Conservation (phyloP, 495 filamentous ascomycete genomes). For the Parmelia sp. region DNA sequence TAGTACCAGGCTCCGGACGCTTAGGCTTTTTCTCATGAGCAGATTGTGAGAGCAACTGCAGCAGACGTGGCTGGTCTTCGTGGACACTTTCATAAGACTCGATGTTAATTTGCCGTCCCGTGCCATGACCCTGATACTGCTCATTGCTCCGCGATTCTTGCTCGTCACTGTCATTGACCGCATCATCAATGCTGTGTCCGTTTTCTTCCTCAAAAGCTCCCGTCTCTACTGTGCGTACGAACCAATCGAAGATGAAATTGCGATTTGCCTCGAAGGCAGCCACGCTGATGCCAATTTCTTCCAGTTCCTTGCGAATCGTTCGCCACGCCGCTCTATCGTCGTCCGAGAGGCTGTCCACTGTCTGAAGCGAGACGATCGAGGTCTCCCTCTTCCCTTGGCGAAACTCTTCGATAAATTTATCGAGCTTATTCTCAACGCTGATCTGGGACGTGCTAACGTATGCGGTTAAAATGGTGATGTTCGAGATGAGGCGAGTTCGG, state of each 20-base stretch:
- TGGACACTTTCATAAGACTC: background rate
- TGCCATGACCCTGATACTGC: background rate
- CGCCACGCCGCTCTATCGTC: constrained; percentile 32
- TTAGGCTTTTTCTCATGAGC: background rate
- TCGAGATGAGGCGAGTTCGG: constrained; percentile 29
- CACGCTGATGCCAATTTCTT: constrained; percentile 34
- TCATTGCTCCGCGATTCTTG: background rate
- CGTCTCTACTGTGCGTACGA: constrained; percentile 24
- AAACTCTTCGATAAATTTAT: constrained; percentile 35
- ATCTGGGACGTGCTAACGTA: constrained; percentile 30
- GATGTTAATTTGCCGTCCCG: background rate
- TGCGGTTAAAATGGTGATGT: constrained; percentile 29
- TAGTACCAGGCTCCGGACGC: background rate
- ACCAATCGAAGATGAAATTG: constrained; percentile 31
- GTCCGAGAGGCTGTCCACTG: constrained; percentile 29
- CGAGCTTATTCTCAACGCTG: constrained; percentile 32
- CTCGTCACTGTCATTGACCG: background rate
- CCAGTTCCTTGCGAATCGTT: constrained; percentile 33
- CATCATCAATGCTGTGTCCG: background rate
- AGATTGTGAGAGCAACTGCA: background rate
- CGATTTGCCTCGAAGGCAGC: constrained; percentile 32
- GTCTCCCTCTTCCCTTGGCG: constrained; percentile 30
- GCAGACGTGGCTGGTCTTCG: background rate
- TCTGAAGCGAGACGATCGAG: constrained; percentile 25
- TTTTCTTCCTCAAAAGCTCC: constrained; percentile 29